These are phyloP conservation scores for Penicillium dipodomyicola DNA, from an alignment of 495 filamentous ascomycete genomes.

Conservation along the genomic window DNA sequence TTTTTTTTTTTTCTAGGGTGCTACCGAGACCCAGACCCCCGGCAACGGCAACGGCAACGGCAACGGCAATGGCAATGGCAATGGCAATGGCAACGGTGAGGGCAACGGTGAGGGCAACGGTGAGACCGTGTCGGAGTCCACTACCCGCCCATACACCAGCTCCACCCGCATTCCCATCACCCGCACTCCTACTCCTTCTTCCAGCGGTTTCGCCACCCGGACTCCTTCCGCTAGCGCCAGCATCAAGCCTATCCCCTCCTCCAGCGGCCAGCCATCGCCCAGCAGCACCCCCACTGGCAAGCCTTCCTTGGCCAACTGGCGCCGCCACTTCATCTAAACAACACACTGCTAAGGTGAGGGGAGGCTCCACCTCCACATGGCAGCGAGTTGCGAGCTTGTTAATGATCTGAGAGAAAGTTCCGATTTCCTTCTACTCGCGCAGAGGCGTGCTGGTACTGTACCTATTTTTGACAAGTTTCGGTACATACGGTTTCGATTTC, in stretches of 20 bases:
- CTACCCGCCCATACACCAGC: slow-evolving; percentile 34
- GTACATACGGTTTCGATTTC: slow-evolving; percentile 21
- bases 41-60: slow-evolving; percentile 9
- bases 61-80: slow-evolving; percentile 8
- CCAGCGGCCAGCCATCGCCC: slow-evolving; percentile 24
- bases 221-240: slow-evolving; percentile 40
- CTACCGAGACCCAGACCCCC: slow-evolving; percentile 15
- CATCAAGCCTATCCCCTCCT: slow-evolving; percentile 5
- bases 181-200: slow-evolving; percentile 15
- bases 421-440: slow-evolving; percentile 22
- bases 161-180: slow-evolving; percentile 24
- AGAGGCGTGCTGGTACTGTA: slow-evolving; percentile 32
- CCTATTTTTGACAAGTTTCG: slow-evolving; percentile 20
- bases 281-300: slow-evolving; percentile 13
- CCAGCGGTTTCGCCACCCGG: slow-evolving; percentile 32
- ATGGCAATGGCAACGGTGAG: not conserved
- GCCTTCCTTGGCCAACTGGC: slow-evolving; percentile 29
- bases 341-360: slow-evolving; percentile 12
- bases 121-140: slow-evolving; percentile 22
- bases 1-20: slow-evolving; percentile 6
- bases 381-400: slow-evolving; percentile 14
- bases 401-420: slow-evolving; percentile 21
- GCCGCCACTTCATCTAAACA: slow-evolving; percentile 30
- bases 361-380: slow-evolving; percentile 6
- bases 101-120: slow-evolving; percentile 12